Base-by-base conservation (phyloP, 2,329 filamentous ascomycete species). In the Botrytis cinerea region DNA sequence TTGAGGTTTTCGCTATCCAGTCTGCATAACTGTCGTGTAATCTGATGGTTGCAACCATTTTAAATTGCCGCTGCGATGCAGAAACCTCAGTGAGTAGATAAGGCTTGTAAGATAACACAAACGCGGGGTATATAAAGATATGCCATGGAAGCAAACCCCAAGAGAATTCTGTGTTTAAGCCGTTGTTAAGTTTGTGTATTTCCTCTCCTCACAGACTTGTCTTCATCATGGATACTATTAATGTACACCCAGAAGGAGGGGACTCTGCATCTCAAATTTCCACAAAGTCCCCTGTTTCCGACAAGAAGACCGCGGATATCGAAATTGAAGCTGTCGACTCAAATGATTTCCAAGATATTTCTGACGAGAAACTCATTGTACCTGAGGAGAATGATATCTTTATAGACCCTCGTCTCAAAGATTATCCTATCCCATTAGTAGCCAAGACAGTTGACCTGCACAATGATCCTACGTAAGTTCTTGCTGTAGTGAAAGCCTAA, bases 381-480 rank as follows among this genome's bases (percentile, higher is more conserved):
- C 80, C 80, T 2, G 74, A 63, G 25, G 80, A 82, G 12, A 48
- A 75, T 18, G 80, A 81, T 38, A 78, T 78, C 48, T 73, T 79
- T n/a, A 81, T 81, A 60, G 80, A 81, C 62, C 78, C 80, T 61
- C 78, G 79, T 43, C 76, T 81, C 32, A 74, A 78, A 62, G 74
- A 81, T 75, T 81, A 81, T 40, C 79, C 79, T 3, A 76, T 80
- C 8, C 78, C 79, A 40, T 76, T 81, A 2, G 80, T 81, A n/a
- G 80, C 80, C 38, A 81, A 80, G 68, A 81, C 79, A 4, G 80
- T 81, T 38, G 78, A 80, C 68, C 72, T 81, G 25, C 78, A 81
- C 73, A 81, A 81, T 68, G 78, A 82, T 70, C 78, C 78, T 35
- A 76, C 69, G 79, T 80, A 70, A 74, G 77, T 28, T 45, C n/a